These are phyloP conservation scores for Apiospora koreana DNA, from an alignment of 2,329 filamentous ascomycete genomes.

Conservation along the genomic window DNA sequence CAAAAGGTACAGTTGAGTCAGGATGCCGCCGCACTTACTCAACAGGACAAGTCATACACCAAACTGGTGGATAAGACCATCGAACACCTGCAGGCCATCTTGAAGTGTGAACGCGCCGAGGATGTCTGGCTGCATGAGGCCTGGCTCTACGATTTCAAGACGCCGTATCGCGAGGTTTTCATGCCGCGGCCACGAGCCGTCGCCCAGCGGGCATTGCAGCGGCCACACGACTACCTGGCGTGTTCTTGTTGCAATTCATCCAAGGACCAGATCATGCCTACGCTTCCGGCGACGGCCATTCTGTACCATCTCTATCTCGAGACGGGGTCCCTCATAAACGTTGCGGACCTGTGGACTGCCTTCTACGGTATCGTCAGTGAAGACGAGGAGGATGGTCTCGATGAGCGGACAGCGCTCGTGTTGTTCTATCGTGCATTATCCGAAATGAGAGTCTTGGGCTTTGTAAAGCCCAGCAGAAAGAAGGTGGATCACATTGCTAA, in stretches of 20 bases:
- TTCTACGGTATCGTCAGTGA: conserved; percentile 65
- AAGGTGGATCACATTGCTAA: conserved; percentile 92
- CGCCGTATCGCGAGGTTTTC: conserved; percentile 73
- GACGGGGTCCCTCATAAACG: conserved; percentile 74
- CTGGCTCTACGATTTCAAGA: conserved; percentile 73
- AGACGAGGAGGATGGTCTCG: conserved; percentile 42
- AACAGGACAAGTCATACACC: conserved; percentile 72
- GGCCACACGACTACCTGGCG: conserved; percentile 75
- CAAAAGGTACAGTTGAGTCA: conserved; percentile 80
- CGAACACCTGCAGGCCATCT: conserved; percentile 43
- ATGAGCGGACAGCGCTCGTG: conserved; percentile 63
- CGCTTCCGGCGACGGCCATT: conserved; percentile 70
- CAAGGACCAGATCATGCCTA: conserved; percentile 53
- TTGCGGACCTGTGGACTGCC: conserved; percentile 77
- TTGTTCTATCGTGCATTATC: conserved; percentile 84
- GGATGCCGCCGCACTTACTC: conserved; percentile 69
- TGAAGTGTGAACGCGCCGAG: conserved; percentile 40
- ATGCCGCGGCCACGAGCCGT: conserved; percentile 70
- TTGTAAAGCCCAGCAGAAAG: conserved; percentile 87
- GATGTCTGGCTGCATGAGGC: conserved; percentile 67
- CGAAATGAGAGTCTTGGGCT: conserved; percentile 81
- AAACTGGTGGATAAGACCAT: conserved; percentile 60
- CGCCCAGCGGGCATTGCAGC: conserved; percentile 69
- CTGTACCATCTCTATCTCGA: conserved; percentile 80
- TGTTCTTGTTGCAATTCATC: conserved; percentile 66